Base-by-base conservation (phyloP, 768 basidiomycete genomes). In the Kondoa subrosea region DNA sequence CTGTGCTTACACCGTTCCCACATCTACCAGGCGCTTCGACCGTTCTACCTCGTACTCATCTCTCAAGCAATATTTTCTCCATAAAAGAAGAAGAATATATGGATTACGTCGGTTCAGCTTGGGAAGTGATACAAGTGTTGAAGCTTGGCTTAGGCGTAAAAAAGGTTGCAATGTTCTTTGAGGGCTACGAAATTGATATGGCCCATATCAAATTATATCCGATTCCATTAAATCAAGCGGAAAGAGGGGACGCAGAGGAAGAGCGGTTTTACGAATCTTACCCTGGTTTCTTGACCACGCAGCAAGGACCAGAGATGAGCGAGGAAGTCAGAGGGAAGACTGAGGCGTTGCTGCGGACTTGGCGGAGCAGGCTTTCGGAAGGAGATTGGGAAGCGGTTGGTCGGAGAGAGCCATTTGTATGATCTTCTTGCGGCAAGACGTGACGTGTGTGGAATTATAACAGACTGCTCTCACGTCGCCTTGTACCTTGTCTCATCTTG, bases 111-210 rank as follows among this genome's bases (percentile, higher is more conserved):
- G 30, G 14, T 14, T 12, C 58, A 15, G 58, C 58, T 31, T 60
- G 29, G 8, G 25, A 26, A 25, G 58, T 60, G 8, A 31, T 31
- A 27, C 14, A 31, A 15, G 14, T 60, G 4, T 31, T 60, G 58
- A 60, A 60, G 25, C 12, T 4, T 12, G 25, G 25, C 14, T 8
- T 60, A 27, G 58, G 58, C 8, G 4, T 25, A 12, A 25, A 60
- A 31, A 15, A 31, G n/a, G n/a, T 25, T 4, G 58, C 25, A 8
- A 25, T 60, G 58, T 60, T 60, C 30, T 60, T 60, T 60, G 58
- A 60, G 29, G 58, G 58, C 8, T 60, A 60, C 58, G 58, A 60
- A 27, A 60, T 60, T 31, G 58, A 60, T 31, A 26, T 26, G n/a
- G 30, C 30, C 14, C 58, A 60, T 27, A 60, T 60, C 25, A 60